Conservation (phyloP, 768 basidiomycete genomes). For the Xanthoconium stramineum region DNA sequence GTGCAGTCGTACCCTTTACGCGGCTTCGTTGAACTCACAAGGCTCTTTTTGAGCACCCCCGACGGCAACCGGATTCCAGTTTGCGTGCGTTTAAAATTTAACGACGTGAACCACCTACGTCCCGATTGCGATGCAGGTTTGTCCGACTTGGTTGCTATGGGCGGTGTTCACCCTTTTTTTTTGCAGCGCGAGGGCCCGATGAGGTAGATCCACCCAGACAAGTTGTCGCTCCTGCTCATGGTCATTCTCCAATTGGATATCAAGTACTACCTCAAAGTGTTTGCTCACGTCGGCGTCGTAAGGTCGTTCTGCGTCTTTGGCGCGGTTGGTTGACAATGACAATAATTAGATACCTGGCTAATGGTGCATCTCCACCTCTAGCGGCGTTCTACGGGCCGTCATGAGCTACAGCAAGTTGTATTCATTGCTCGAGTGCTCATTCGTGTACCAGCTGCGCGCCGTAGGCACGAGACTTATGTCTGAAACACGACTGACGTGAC, state of each 20-base stretch:
- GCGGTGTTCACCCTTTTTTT: not conserved
- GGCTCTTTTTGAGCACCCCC: not conserved
- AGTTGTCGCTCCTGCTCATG: not conserved
- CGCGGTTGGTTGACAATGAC: not conserved
- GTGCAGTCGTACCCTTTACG: conserved; percentile 3
- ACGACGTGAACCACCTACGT: conserved; percentile 8
- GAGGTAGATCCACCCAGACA: not conserved
- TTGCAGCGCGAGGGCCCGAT: not conserved
- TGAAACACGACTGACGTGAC: conserved; percentile 4
- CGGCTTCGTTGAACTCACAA: not conserved
- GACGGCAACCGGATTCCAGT: not conserved
- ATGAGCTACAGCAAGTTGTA: conserved; percentile 9
- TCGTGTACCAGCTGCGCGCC: not conserved
- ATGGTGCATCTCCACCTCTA: not conserved
- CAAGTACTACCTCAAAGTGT: conserved; percentile 1
- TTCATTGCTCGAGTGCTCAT: not conserved
- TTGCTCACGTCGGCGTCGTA: conserved; percentile 3
- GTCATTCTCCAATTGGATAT: conserved; percentile 2
- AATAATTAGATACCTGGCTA: not conserved
- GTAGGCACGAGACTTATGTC: conserved; percentile 19
- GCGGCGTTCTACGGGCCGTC: conserved; percentile 12
- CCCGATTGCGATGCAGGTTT: not conserved
- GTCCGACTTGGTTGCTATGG: conserved; percentile 7
- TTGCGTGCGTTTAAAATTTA: not conserved
- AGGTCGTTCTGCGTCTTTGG: not conserved